These are phyloP conservation scores for Phytophthora lateralis DNA, from an alignment of 352 stramenopile genomes.

Conservation along the genomic window DNA sequence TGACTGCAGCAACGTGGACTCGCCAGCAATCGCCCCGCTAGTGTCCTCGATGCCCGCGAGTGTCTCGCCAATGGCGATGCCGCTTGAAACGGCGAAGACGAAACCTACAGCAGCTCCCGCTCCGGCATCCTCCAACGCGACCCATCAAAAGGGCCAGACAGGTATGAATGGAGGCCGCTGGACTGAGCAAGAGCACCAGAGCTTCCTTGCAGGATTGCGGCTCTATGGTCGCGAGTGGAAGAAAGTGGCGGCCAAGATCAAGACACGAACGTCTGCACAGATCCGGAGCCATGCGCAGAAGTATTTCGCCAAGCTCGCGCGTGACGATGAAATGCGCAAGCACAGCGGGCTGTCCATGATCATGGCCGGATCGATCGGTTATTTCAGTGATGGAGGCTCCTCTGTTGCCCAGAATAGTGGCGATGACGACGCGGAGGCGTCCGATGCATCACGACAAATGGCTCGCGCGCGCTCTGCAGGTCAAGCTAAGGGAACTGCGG, in stretches of 20 bases:
- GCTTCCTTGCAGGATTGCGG: conserved; percentile 93
- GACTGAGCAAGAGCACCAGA: conserved; percentile 95
- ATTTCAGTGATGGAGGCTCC: conserved; percentile 72
- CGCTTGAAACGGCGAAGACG: conserved; percentile 25
- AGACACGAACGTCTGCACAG: conserved; percentile 86
- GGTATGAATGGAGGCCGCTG: conserved; percentile 93
- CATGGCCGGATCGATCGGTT: conserved; percentile 33
- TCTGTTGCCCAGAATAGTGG: conserved; percentile 62
- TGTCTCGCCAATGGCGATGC: conserved; percentile 29
- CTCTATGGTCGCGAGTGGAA: conserved; percentile 98
- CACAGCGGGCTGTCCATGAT: conserved; percentile 36
- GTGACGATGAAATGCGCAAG: conserved; percentile 74
- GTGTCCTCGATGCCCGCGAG: conserved; percentile 28
- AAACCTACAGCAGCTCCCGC: conserved; percentile 12
- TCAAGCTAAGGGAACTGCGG: conserved; percentile 29
- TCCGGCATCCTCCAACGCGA: conserved; percentile 40
- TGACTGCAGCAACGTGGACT: conserved; percentile 24
- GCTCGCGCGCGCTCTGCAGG: neutral
- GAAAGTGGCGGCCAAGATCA: conserved; percentile 91
- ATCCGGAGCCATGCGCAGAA: conserved; percentile 88
- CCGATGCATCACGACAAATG: conserved; percentile 21
- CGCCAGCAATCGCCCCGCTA: conserved; percentile 35
- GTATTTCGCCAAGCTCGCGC: conserved; percentile 87
- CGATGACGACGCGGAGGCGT: conserved; percentile 49
- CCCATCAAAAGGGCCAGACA: conserved; percentile 51